Evolutionary conservation across 371 early-diverging fungal genomes (phyloP).

Genomic region (Mucor ambiguus): DNA sequence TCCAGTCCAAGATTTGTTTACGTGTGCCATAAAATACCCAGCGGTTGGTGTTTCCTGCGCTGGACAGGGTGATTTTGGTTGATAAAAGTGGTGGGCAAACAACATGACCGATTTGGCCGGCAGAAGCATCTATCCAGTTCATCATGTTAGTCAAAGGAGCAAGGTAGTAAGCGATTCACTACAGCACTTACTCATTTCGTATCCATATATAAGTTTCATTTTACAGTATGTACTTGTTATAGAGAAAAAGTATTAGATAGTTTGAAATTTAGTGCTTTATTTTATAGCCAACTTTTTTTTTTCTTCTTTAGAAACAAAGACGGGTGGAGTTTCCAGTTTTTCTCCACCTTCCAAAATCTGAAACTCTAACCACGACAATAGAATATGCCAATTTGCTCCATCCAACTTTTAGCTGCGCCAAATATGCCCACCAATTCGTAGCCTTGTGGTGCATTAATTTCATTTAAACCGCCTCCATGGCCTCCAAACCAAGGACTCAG

Average conservation of each 20-base stretch:
- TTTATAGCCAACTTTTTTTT: background rate
- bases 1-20: slow-evolving; percentile 46
- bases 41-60: slow-evolving; percentile 38
- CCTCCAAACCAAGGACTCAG: slow-evolving; percentile 63
- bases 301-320: background rate
- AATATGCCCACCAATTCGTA: slow-evolving; percentile 56
- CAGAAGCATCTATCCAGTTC: slow-evolving; percentile 6
- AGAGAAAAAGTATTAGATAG: background rate
- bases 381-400: slow-evolving; percentile 52
- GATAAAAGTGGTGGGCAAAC: slow-evolving; percentile 44
- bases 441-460: slow-evolving; percentile 49
- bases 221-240: background rate
- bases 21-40: slow-evolving; percentile 52
- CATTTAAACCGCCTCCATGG: slow-evolving; percentile 44
- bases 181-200: slow-evolving; percentile 35
- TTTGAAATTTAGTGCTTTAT: slow-evolving; percentile 4
- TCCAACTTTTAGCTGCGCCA: slow-evolving; percentile 52
- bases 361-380: slow-evolving; percentile 15
- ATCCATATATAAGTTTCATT: too few relatives aligned
- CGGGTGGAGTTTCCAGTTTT: slow-evolving; percentile 8
- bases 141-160: background rate
- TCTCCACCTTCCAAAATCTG: slow-evolving; percentile 10
- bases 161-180: background rate
- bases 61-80: slow-evolving; percentile 43
- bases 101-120: slow-evolving; percentile 36